phyloP scores from a whole-genome alignment of 495 filamentous ascomycete genomes.

The Thermothielavioides terrestris region DNA sequence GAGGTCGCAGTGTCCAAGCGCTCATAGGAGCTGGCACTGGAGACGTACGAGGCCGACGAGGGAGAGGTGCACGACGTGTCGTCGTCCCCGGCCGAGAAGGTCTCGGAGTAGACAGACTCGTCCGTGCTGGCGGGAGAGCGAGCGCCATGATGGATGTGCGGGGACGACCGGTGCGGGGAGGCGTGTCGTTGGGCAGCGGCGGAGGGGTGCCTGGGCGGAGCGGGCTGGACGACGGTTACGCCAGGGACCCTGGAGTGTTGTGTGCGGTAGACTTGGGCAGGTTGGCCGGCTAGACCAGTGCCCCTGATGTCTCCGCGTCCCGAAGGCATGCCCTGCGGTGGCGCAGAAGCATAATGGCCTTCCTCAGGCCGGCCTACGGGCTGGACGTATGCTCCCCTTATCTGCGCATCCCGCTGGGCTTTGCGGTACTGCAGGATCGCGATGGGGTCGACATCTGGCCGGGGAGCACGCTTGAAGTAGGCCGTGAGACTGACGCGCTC shows the following conservation, averaged over 20 bases:
- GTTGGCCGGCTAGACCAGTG: neutral
- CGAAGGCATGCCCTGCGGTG: neutral
- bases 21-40: neutral
- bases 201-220: neutral
- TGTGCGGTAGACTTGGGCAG: neutral
- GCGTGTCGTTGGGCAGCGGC: neutral
- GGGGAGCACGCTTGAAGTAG: conserved; percentile 31
- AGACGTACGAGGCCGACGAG: neutral
- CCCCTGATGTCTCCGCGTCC: neutral
- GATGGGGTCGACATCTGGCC: conserved; percentile 18
- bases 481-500: conserved; percentile 29
- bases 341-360: neutral
- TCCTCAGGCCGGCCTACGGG: neutral
- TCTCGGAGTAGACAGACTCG: conserved; percentile 2
- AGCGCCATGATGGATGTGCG: neutral
- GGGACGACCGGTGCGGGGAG: neutral
- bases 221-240: neutral
- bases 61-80: neutral
- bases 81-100: neutral
- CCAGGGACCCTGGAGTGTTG: no score
- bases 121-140: conserved; percentile 3
- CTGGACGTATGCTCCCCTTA: neutral
- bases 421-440: conserved; percentile 15
- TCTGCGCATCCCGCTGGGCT: neutral
- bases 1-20: neutral